Evolutionary conservation across 768 basidiomycete species (phyloP).

Genomic region (Pholiota conissans): DNA sequence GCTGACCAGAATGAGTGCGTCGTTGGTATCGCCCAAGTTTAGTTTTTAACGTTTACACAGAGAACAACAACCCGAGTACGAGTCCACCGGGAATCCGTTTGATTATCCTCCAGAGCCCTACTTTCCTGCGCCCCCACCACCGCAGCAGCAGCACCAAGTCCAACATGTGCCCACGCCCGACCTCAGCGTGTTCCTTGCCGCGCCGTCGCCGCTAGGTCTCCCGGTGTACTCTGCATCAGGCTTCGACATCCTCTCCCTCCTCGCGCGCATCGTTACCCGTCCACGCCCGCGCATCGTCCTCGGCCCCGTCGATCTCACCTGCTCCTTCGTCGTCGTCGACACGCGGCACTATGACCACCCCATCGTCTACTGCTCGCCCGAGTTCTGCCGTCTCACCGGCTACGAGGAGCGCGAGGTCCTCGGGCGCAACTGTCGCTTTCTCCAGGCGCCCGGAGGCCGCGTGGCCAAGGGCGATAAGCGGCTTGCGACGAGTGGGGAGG

Average conservation of each 20-base stretch:
- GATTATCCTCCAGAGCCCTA: conserved; percentile 16
- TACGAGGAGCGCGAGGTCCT: conserved; percentile 76
- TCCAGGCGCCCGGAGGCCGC: conserved; percentile 72
- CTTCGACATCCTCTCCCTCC: conserved; percentile 84
- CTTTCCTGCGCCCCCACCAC: not conserved
- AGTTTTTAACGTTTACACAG: not conserved
- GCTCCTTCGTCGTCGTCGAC: conserved; percentile 91
- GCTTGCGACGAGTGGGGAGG: conserved; percentile 36
- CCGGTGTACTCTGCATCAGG: conserved; percentile 89
- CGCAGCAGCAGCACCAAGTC: too few relatives aligned
- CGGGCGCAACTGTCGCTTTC: conserved; percentile 88
- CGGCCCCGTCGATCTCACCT: conserved; percentile 91
- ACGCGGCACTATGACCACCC: conserved; percentile 78
- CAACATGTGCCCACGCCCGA: conserved; percentile 9
- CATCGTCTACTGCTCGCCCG: conserved; percentile 88
- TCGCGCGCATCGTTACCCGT: conserved; percentile 75
- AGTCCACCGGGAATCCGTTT: conserved; percentile 21
- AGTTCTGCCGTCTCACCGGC: conserved; percentile 77
- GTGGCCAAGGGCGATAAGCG: conserved; percentile 39
- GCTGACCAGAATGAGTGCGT: conserved; percentile 14
- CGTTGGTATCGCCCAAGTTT: not conserved
- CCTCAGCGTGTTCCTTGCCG: conserved; percentile 10
- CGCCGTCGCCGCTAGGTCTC: conserved; percentile 22
- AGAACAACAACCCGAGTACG: conserved; percentile 2
- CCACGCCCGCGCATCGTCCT: conserved; percentile 74